Evolutionary conservation across 2,329 filamentous ascomycete species (phyloP), one percentile per base, ranked within the genome.

Genomic region (Verticillium klebahnii): DNA sequence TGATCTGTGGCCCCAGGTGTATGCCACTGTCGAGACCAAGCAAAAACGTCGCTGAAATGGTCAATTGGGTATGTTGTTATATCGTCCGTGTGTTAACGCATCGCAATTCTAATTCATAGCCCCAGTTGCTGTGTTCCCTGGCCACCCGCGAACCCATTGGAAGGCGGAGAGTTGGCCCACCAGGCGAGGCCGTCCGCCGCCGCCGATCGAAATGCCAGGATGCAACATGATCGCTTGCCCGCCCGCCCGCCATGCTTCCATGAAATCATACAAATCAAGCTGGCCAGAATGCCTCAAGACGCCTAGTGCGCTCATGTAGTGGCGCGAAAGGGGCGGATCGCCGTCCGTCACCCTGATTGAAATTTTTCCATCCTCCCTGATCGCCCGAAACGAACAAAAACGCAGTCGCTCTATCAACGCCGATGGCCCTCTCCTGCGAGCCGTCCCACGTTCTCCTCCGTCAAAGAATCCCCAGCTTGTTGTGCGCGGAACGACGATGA

Each of bases 371-470:
- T 14, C 19, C n/a, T 4, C 37, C 17, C 4, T 29, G 4, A 29
- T 29, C 29, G 29, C 29, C 52, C 31, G 17, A 34, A 57, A 9
- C 25, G 32, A 32, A 57, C 7, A n/a, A 32, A 9, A 37, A 57
- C 17, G 34, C 55, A 17, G 23, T n/a, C n/a, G n/a, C 6, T 19
- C n/a, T 25, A 52, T 15, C n/a, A 52, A 52, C 45, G 45, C 45
- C 61, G 57, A 37, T 62, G 59, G 15, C 64, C 75, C 61, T 79
- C 74, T 61, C 71, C 72, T 61, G 76, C 75, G 55, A 85, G 67
- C 63, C 74, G 81, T 39, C 78, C 81, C 56, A 85, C 72, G 65
- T 85, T 85, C 67, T 82, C 82, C 64, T 83, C 79, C 1, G 83
- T 85, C 64, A 85, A 67, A 5, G 77, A 77, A 60, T 83, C 79